Evolutionary conservation across 176 grass and related monocot species (phyloP), one percentile per base, ranked within the genome.

Genomic region (Cymbopogon citratus): DNA sequence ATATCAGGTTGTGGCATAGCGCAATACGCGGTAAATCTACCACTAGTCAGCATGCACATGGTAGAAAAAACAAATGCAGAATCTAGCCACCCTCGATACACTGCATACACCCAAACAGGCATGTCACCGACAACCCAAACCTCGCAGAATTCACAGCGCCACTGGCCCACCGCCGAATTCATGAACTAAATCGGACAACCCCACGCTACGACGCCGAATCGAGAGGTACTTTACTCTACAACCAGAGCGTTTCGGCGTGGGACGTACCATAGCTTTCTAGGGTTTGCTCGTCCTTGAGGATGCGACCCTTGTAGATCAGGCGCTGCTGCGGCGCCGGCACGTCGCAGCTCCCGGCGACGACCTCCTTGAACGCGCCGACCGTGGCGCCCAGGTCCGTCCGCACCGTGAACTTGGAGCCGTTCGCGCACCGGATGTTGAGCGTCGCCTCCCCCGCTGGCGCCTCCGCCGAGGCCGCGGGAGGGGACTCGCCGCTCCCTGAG

Each of bases 221-320:
- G 56, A 6, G 65, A 24, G 15, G 52, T 10, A 29, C 15, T 38
- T 24, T 9, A 10, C 23, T 54, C 12, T 49, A 85, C 3, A 19
- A 28, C 38, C 68, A 79, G 40, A 79, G 40, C 14, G 43, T 49
- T 49, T 31, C 25, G 43, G 26, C 25, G 52, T 35, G 46, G 38
- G 69, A 86, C 85, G 49, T 80, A 97, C 94, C 94, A n/a, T 97
- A 97, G 84, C 94, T 97, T 69, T 88, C 84, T 78, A 97, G 89
- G 73, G 94, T 97, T 87, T 97, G 94, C 60, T 97, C 94, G 81
- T 97, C 91, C 89, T 93, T 97, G 76, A 97, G 82, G 85, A 97
- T 91, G 78, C 94, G 86, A n/a, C 91, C 94, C 77, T 93, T 97
- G 73, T 97, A 97, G 94, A 97, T 97, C 94, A 97, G 81, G 69